phyloP scores from a whole-genome alignment of 306 rosid species.

The Cicer arietinum region DNA sequence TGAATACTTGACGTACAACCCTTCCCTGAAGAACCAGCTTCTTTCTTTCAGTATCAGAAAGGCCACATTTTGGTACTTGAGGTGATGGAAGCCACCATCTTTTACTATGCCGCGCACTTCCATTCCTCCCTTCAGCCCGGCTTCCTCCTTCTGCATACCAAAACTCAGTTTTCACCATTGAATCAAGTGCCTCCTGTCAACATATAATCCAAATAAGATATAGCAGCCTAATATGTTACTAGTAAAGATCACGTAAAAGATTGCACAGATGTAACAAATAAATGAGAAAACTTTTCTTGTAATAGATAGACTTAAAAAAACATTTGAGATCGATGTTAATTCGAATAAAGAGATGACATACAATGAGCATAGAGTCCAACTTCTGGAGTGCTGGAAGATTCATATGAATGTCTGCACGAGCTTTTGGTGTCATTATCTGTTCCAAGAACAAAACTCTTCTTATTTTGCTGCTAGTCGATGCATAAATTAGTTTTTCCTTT shows the following conservation, averaged over 20 bases:
- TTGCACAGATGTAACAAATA: background rate
- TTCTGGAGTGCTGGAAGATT: conserved; percentile 97
- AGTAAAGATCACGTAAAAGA: background rate
- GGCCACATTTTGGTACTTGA: conserved; percentile 76
- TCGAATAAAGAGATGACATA: conserved; percentile 54
- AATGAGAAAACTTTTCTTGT: background rate
- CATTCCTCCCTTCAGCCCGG: conserved; percentile 71
- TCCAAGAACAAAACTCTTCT: conserved; percentile 29
- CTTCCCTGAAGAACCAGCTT: conserved; percentile 68
- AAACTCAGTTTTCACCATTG: conserved; percentile 85
- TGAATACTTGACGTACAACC: conserved; percentile 81
- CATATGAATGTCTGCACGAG: conserved; percentile 87
- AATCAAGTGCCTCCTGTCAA: conserved; percentile 80
- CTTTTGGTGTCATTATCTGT: conserved; percentile 95
- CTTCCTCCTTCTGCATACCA: conserved; percentile 93
- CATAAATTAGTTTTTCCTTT: conserved; percentile 15
- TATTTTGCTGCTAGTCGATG: conserved; percentile 16
- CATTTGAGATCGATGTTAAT: conserved; percentile 28
- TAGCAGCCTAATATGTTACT: background rate
- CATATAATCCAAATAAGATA: conserved; percentile 17
- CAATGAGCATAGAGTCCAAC: conserved; percentile 94
- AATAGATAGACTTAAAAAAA: background rate
- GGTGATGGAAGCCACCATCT: conserved; percentile 96
- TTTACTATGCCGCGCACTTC: conserved; percentile 54
- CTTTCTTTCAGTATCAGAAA: conserved; percentile 69